A percentile compares a stretch with the other conserved stretches of the same genome.
Evolutionary conservation across 2,329 filamentous ascomycete species (phyloP).

Genomic region (Sclerotinia nivalis): DNA sequence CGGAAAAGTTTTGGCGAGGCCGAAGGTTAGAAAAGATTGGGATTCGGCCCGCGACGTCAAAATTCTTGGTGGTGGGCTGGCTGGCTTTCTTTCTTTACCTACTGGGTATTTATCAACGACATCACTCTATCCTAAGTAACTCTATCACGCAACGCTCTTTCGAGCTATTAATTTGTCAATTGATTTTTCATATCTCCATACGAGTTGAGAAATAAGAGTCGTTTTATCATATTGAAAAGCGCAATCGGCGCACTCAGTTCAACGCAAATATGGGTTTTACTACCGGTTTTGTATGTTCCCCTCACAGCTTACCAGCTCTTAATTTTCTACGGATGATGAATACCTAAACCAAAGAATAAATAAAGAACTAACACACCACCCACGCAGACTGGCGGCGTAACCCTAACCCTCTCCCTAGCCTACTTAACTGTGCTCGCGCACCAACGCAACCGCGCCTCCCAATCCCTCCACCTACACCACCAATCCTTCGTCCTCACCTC

Average conservation of each 20-base stretch:
- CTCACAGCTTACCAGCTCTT: neutral
- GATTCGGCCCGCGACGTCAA: constrained; percentile 8
- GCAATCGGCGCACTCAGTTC: constrained; percentile 27
- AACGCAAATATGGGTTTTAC: constrained; percentile 65
- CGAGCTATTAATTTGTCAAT: constrained; percentile 26
- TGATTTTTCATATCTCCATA: neutral
- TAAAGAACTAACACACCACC: constrained; percentile 24
- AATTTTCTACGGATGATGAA: neutral
- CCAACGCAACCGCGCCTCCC: constrained; percentile 58
- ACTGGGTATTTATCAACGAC: constrained; percentile 24
- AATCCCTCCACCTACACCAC: constrained; percentile 36
- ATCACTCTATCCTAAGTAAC: constrained; percentile 21
- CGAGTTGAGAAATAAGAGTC: neutral
- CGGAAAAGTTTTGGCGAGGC: constrained; percentile 32
- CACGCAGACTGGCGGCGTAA: constrained; percentile 69
- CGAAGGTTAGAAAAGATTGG: constrained; percentile 8
- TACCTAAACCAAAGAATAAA: too few relatives aligned
- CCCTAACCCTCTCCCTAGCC: constrained; percentile 70
- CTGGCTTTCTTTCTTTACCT: constrained; percentile 4
- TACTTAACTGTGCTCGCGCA: constrained; percentile 73
- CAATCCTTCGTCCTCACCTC: constrained; percentile 56
- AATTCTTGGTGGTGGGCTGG: constrained; percentile 18
- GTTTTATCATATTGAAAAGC: constrained; percentile 18
- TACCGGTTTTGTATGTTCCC: constrained; percentile 66
- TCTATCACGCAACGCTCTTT: constrained; percentile 27